phyloP scores from a whole-genome alignment of 164 flowering plant genomes.

The Litsea cubeba region DNA sequence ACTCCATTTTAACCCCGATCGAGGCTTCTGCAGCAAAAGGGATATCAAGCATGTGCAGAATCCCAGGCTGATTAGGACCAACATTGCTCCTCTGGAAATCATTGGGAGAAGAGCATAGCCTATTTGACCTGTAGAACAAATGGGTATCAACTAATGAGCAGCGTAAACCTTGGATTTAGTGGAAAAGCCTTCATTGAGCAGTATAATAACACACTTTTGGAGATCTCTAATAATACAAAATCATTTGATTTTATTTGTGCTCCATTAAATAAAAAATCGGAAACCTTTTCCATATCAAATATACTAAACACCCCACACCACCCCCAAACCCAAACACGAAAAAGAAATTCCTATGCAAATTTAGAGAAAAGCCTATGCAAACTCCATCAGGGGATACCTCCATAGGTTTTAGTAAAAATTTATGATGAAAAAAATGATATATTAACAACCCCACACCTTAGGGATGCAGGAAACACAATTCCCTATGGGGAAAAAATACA shows the following conservation, averaged over 20 bases:
- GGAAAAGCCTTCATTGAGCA: neutral
- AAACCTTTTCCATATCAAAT: neutral
- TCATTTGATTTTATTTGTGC: neutral
- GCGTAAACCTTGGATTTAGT: neutral
- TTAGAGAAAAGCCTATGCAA: too few relatives aligned
- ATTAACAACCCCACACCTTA: too few relatives aligned
- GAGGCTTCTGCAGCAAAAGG: conserved; percentile 58
- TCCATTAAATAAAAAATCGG: neutral
- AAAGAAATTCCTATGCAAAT: too few relatives aligned
- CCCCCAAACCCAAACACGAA: too few relatives aligned
- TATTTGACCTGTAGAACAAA: conserved; percentile 62
- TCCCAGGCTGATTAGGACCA: conserved; percentile 78
- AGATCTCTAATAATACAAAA: neutral
- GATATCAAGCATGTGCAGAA: conserved; percentile 80
- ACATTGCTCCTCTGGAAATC: conserved; percentile 78
- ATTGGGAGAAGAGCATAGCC: conserved; percentile 87
- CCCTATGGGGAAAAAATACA: neutral
- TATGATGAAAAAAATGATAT: too few relatives aligned
- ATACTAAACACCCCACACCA: neutral
- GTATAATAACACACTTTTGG: neutral
- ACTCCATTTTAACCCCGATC: conserved; percentile 78
- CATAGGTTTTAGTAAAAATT: too few relatives aligned
- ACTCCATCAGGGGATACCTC: too few relatives aligned
- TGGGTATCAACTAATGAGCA: neutral
- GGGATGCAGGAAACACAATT: too few relatives aligned